Evolutionary conservation across 805 yeast genomes (phyloP).

Genomic region (Ogataea haglerorum): DNA sequence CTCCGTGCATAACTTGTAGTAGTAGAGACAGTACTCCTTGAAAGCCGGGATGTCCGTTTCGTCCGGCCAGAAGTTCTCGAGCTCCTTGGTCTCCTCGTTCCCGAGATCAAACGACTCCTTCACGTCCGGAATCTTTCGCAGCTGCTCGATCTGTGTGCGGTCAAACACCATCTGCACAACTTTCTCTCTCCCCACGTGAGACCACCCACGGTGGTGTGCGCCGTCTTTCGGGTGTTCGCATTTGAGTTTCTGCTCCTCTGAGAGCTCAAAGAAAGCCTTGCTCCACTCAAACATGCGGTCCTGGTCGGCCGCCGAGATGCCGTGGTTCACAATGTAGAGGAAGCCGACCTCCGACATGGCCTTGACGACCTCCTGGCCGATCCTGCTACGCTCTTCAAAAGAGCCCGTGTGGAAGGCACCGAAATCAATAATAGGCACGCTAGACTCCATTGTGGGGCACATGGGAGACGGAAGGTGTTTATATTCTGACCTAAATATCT

Average conservation of each 20-base stretch:
- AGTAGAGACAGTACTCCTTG: slow-evolving; percentile 22
- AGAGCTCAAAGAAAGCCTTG: slow-evolving; percentile 26
- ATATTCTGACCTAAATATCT: background rate
- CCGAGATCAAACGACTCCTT: slow-evolving; percentile 35
- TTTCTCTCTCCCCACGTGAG: slow-evolving; percentile 24
- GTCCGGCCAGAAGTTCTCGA: slow-evolving; percentile 25
- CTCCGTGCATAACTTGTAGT: slow-evolving; percentile 17
- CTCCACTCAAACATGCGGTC: slow-evolving; percentile 20
- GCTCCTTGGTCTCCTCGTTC: slow-evolving; percentile 19
- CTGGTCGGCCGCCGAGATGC: slow-evolving; percentile 16
- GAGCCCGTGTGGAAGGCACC: slow-evolving; percentile 26
- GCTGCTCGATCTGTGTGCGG: slow-evolving; percentile 12
- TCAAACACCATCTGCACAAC: slow-evolving; percentile 25
- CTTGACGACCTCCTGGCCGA: slow-evolving; percentile 26
- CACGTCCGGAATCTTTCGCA: slow-evolving; percentile 27
- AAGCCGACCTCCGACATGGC: slow-evolving; percentile 27
- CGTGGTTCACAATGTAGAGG: slow-evolving; percentile 22
- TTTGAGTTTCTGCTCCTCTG: slow-evolving; percentile 24
- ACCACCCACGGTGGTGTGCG: slow-evolving; percentile 28
- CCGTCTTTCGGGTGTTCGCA: slow-evolving; percentile 22
- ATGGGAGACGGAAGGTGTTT: background rate
- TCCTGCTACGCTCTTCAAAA: slow-evolving; percentile 19
- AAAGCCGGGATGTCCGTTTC: slow-evolving; percentile 27
- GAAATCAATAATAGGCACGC: slow-evolving; percentile 32
- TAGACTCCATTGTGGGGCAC: background rate